Base-by-base conservation (phyloP, 176 grass and related monocot species). In the Echinochloa phyllopogon region DNA sequence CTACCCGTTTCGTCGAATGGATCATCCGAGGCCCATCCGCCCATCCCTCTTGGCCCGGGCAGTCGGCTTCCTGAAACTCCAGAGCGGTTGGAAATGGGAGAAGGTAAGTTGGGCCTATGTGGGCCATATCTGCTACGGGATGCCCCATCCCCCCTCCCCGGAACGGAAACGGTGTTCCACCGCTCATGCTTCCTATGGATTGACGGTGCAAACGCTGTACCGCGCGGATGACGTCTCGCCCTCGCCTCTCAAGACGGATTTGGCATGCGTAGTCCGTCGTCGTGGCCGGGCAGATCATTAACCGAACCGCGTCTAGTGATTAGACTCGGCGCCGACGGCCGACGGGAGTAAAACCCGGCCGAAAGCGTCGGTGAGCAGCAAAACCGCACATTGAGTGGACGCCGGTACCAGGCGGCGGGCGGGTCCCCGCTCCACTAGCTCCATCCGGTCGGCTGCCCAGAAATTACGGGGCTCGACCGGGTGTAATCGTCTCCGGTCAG, bases 291-390 rank as follows among this genome's bases (percentile, higher is more conserved):
- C 29, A 8, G n/a, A 50, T 72, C 69, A 50, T 72, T 48, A 50
- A 12, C 41, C 4, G 20, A 71, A 11, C 42, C 10, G 66, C 27
- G 4, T 20, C 4, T 6, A 20, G 25, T 18, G 45, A 36, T 18
- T 29, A 17, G 23, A 5, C 44, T 11, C 0, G 17, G 41, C 57
- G 24, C 57, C 76, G 56, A 78, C 57, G 24, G 1, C 42, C 27
- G 23, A 18, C 38, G 11, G 1, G 5, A 40, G 29, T 3, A 76
- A 76, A 58, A 20, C 14, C 4, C 42, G 42, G 44, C 11, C 29
- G 6, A 84, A 75, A 84, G 44, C 44, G 58, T 65, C 70, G 82
- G 59, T 25, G 70, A 13, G 18, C 42, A 10, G 57, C 61, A 80
- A 51, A 67, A 40, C 62, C 78, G 36, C 33, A 53, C 76, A 18